These are phyloP conservation scores for Phytophthora ohioensis DNA, from an alignment of 352 stramenopile genomes.

Conservation along the genomic window DNA sequence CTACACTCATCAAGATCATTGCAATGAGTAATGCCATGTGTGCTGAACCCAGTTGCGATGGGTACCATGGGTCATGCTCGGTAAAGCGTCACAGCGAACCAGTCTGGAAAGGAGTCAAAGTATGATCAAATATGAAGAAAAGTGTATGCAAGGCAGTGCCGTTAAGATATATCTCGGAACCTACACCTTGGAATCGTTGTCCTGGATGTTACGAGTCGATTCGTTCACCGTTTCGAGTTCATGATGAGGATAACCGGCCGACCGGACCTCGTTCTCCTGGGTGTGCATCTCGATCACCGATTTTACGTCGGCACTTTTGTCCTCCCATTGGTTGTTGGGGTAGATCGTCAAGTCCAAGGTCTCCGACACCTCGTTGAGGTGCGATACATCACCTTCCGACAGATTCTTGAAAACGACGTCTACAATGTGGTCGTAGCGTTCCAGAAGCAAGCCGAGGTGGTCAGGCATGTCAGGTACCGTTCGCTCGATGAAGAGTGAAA, in stretches of 20 bases:
- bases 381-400: constrained; percentile 58
- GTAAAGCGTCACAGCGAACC: neutral
- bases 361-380: constrained; percentile 68
- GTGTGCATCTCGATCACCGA: constrained; percentile 14
- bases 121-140: constrained; percentile 13
- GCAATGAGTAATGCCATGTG: no score
- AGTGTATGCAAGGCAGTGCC: constrained; percentile 10
- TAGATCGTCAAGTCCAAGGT: constrained; percentile 74
- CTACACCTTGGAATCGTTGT: constrained; percentile 10
- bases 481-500: constrained; percentile 63
- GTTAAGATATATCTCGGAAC: neutral
- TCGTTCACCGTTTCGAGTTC: constrained; percentile 24
- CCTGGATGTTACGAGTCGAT: constrained; percentile 16
- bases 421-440: constrained; percentile 72
- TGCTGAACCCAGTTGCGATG: no score
- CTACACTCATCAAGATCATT: no score
- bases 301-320: constrained; percentile 24
- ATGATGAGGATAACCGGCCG: constrained; percentile 15
- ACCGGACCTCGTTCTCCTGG: constrained; percentile 24
- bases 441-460: constrained; percentile 53
- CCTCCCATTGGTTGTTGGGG: constrained; percentile 67
- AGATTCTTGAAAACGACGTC: constrained; percentile 75
- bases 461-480: constrained; percentile 60
- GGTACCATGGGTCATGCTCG: no score
- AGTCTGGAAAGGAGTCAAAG: neutral